These are phyloP conservation scores for Mimosa bimucronata DNA, from an alignment of 306 rosid species.

Conservation along the genomic window DNA sequence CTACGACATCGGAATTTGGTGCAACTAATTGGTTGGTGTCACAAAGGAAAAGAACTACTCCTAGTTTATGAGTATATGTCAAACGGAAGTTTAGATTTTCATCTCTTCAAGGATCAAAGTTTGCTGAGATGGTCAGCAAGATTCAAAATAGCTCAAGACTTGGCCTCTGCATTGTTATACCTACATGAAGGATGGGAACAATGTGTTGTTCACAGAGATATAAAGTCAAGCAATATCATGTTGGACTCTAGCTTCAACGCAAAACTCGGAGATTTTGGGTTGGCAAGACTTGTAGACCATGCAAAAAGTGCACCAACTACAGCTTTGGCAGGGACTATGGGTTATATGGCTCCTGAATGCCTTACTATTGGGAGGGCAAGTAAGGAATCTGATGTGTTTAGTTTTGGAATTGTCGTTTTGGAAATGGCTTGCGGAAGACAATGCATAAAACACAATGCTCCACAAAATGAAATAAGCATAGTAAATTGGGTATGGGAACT, in stretches of 20 bases:
- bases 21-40: slow-evolving; percentile 41
- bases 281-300: slow-evolving; percentile 17
- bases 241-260: neutral
- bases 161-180: slow-evolving; percentile 24
- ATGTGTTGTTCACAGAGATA: slow-evolving; percentile 11
- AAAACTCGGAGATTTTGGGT: slow-evolving; percentile 31
- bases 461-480: neutral
- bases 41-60: slow-evolving; percentile 12
- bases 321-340: slow-evolving; percentile 5
- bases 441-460: neutral
- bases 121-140: slow-evolving; percentile 19
- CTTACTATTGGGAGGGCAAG: slow-evolving; percentile 9
- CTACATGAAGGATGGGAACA: neutral
- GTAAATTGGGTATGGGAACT: slow-evolving; percentile 6
- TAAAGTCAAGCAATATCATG: slow-evolving; percentile 31
- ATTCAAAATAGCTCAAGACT: neutral
- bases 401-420: slow-evolving; percentile 45
- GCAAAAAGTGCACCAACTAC: neutral
- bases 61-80: slow-evolving; percentile 32
- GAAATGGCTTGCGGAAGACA: slow-evolving; percentile 46
- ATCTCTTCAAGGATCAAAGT: neutral
- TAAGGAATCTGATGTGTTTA: slow-evolving; percentile 42
- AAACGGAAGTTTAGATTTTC: slow-evolving; percentile 32
- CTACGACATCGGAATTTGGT: slow-evolving; percentile 34
- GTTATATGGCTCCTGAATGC: slow-evolving; percentile 44